Evolutionary conservation across 352 stramenopile species (phyloP), one percentile per base, ranked within the genome.

Genomic region (Nothophytophthora sp.): DNA sequence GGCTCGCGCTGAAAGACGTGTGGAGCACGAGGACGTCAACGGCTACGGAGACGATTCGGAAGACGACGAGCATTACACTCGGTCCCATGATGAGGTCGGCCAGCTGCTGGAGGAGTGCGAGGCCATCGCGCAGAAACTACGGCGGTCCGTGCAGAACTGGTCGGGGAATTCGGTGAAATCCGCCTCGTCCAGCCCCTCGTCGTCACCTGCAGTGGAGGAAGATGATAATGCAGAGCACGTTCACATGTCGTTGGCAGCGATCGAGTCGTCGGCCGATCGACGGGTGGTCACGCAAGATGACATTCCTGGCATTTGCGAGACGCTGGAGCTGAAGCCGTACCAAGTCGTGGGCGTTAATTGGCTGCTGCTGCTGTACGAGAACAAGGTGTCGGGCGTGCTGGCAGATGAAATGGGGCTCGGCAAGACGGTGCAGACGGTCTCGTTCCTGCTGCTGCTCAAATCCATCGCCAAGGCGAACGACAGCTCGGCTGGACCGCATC

Each of bases 351-450:
- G 85, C 3, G 59, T 95, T 15, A 95, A 95, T 32, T 95, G 85
- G 85, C 41, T 95, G 30, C 46, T 92, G 20, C 30, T 93, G 13
- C 60, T 93, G 5, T 83, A 84, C 37, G 67, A 90, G 49, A 89
- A 95, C 63, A 81, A 78, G 11, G 70, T 93, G 19, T 92, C 81
- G 5, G 77, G 81, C 8, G 83, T 96, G 30, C 47, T 96, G 4
- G 78, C 84, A 0, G 81, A 97, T 51, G 89, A 97, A 46, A 97
- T 97, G 92, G 91, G 92, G 18, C 76, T 98, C 4, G 95, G 95
- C 12, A 99, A 99, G 70, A 96, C 86, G 2, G 83, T 93, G 2
- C 86, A 96, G 50, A 89, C 81, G n/a, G 88, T 94, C 52, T 27
- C 81, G 2, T 96, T 94, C 43, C 51, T 96, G 33, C 42, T 83